These are phyloP conservation scores for Chrysanthemum lavandulifolium DNA, from an alignment of 129 eudicot genomes.

Conservation along the genomic window DNA sequence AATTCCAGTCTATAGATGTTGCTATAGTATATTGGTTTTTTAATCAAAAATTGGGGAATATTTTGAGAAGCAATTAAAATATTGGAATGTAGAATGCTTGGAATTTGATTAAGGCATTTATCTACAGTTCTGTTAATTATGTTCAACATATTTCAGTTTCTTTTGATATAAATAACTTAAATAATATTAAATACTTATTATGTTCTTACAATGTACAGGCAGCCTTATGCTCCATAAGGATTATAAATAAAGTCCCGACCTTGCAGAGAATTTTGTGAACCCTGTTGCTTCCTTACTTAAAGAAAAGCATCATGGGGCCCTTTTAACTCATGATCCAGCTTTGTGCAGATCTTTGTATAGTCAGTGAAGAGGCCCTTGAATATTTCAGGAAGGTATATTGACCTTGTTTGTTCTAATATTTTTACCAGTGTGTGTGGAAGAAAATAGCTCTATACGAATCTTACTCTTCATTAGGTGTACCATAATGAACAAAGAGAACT, in stretches of 20 bases:
- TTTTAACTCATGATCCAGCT: conserved; percentile 74
- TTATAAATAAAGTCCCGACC: conserved; percentile 26
- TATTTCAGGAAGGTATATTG: conserved; percentile 73
- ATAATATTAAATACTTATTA: too few species aligned
- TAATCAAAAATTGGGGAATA: too few species aligned
- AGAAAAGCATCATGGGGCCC: conserved; percentile 40
- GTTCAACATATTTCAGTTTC: too few species aligned
- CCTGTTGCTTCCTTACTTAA: conserved; percentile 86
- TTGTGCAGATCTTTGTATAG: conserved; percentile 78
- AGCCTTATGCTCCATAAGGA: conserved; percentile 86
- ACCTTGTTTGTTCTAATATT: conserved; percentile 7
- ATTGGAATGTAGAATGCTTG: too few species aligned
- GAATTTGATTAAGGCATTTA: too few species aligned
- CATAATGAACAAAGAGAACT: background rate
- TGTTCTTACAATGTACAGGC: conserved; percentile 57
- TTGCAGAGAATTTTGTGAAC: conserved; percentile 81
- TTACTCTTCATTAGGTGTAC: background rate
- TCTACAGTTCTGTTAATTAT: too few species aligned
- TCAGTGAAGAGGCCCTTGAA: conserved; percentile 85
- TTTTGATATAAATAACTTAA: too few species aligned
- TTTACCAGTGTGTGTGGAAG: background rate
- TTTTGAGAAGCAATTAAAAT: too few species aligned
- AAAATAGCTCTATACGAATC: background rate
- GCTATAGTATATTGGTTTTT: too few species aligned
- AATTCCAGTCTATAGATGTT: too few species aligned